Percentiles rank a stretch among this genome's conserved stretches.
These are phyloP conservation scores for Castanospermum australe DNA, from an alignment of 306 rosid species.

Conservation along the genomic window DNA sequence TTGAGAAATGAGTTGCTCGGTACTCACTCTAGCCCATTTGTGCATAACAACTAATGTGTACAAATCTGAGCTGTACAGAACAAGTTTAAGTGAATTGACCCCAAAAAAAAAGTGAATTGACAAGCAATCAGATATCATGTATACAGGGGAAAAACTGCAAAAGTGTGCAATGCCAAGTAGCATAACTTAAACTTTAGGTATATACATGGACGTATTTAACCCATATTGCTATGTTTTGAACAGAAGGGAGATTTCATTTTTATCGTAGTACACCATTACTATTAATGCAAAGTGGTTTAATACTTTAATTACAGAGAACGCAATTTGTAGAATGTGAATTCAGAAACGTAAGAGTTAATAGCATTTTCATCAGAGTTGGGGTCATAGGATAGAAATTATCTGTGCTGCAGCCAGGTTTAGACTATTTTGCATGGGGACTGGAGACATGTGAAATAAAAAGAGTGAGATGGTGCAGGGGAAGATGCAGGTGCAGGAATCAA, in stretches of 20 bases:
- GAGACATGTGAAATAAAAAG: conserved; percentile 21
- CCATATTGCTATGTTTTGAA: background rate
- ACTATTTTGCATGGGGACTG: background rate
- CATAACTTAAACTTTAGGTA: background rate
- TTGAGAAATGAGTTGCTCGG: background rate
- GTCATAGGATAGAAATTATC: background rate
- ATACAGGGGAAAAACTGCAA: background rate
- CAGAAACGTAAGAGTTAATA: background rate
- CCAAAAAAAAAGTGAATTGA: too few species aligned
- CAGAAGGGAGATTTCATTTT: background rate
- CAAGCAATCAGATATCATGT: too few species aligned
- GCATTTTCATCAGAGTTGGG: background rate
- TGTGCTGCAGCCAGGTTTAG: background rate
- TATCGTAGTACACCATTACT: background rate
- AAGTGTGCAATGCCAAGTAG: background rate
- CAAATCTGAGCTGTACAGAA: background rate
- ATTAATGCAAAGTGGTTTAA: background rate
- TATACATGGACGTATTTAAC: background rate
- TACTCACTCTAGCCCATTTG: background rate
- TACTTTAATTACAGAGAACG: background rate
- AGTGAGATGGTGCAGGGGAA: background rate
- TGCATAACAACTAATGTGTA: background rate
- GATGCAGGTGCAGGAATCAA: conserved; percentile 8
- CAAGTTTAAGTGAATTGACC: too few species aligned
- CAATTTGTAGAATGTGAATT: background rate